phyloP scores from a whole-genome alignment of 2,329 filamentous ascomycete genomes.

The Alternaria consortialis region DNA sequence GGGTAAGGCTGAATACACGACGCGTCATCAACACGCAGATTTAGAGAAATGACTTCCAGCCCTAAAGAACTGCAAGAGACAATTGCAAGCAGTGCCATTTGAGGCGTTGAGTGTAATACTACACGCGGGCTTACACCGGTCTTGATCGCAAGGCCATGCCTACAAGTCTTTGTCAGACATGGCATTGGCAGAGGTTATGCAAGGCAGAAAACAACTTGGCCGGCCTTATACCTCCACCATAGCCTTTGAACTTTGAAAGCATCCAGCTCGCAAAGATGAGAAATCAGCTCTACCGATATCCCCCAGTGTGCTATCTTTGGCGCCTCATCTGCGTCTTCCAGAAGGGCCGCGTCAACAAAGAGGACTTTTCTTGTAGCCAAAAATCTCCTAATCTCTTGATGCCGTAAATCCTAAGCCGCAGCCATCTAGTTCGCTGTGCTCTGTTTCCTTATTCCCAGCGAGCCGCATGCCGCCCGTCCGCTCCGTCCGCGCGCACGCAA shows the following conservation, averaged over 20 bases:
- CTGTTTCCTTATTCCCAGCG: slow-evolving; percentile 1
- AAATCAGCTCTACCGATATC: not conserved
- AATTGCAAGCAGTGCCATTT: not conserved
- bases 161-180: slow-evolving; percentile 1
- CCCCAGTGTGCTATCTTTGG: slow-evolving; percentile 1
- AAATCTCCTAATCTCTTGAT: not conserved
- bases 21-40: slow-evolving; percentile 10
- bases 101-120: not conserved
- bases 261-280: not conserved
- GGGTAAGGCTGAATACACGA: not conserved
- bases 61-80: not conserved
- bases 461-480: slow-evolving; percentile 4
- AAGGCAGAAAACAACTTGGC: slow-evolving; percentile 11
- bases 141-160: slow-evolving; percentile 1
- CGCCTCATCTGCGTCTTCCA: not conserved
- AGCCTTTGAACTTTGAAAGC: not conserved
- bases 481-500: slow-evolving; percentile 1
- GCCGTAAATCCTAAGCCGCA: not conserved
- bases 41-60: not conserved
- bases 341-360: slow-evolving; percentile 2
- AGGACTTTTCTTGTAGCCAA: not conserved
- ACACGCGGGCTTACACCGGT: slow-evolving; percentile 11
- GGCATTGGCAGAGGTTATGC: not conserved
- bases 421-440: not conserved
- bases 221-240: slow-evolving; percentile 10